A percentile compares a stretch with the other conserved stretches of the same genome.
Evolutionary conservation across 768 basidiomycete species (phyloP).

Genomic region (Russula griseocarnosa): DNA sequence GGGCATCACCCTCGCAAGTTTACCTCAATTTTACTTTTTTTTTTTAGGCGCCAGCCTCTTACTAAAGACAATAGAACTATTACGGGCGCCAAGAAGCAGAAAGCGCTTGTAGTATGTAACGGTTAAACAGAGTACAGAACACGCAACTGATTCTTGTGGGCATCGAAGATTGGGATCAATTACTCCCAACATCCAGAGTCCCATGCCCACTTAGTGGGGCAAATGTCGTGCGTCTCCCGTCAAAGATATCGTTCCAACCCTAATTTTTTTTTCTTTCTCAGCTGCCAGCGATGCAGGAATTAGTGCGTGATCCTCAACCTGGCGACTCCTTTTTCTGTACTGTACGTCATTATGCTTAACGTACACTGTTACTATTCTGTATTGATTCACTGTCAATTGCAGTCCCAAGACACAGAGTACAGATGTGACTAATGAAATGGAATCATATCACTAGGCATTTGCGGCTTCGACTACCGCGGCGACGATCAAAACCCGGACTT

Average conservation of each 20-base stretch:
- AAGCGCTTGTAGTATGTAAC: neutral
- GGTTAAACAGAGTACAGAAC: too few relatives aligned
- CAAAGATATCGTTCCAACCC: neutral
- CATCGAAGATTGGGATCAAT: constrained; percentile 9
- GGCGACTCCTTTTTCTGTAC: constrained; percentile 2
- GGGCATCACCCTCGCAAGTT: neutral
- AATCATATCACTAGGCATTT: constrained; percentile 2
- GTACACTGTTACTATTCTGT: neutral
- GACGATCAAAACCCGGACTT: neutral
- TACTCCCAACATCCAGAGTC: too few relatives aligned
- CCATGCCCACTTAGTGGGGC: neutral
- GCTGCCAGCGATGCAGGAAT: neutral
- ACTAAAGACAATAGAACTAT: neutral
- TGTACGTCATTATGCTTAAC: neutral
- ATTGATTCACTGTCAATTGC: neutral
- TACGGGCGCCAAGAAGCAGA: neutral
- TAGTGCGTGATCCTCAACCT: neutral
- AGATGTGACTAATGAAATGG: neutral
- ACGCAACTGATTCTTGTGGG: neutral
- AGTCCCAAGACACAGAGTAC: constrained; percentile 3
- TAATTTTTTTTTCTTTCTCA: too few relatives aligned
- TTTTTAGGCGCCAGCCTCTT: neutral
- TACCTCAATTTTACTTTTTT: neutral
- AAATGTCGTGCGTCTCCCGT: constrained; percentile 3
- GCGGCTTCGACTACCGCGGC: neutral